phyloP scores from a whole-genome alignment of 805 yeast species.

The Babjeviella inositovora region DNA sequence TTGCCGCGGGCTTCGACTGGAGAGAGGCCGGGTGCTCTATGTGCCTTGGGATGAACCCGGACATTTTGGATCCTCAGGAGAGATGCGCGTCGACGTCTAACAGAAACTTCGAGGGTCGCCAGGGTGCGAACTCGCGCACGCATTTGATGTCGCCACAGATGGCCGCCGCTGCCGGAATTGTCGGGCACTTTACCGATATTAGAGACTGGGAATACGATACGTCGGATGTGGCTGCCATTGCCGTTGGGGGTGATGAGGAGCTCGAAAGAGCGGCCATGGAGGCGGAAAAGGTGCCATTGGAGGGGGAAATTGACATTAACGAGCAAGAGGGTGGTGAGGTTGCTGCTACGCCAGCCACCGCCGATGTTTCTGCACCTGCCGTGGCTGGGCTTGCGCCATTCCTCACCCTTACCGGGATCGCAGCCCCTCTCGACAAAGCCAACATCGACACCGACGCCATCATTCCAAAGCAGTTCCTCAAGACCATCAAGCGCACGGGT shows the following conservation, averaged over 20 bases:
- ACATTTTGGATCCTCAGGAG: slow-evolving; percentile 85
- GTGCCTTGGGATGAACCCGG: slow-evolving; percentile 99
- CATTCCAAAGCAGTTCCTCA: slow-evolving; percentile 95
- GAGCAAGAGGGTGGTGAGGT: slow-evolving; percentile 32
- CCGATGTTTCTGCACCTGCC: slow-evolving; percentile 11
- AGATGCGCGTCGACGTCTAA: slow-evolving; percentile 98
- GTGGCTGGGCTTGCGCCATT: slow-evolving; percentile 62
- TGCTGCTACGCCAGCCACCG: slow-evolving; percentile 25
- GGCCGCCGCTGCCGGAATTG: slow-evolving; percentile 98
- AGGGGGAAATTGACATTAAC: slow-evolving; percentile 31
- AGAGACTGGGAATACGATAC: slow-evolving; percentile 53
- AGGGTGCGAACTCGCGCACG: slow-evolving; percentile 91
- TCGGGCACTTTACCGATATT: slow-evolving; percentile 82
- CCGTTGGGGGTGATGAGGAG: slow-evolving; percentile 21
- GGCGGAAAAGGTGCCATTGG: slow-evolving; percentile 51
- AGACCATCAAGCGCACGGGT: slow-evolving; percentile 96
- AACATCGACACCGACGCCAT: slow-evolving; percentile 98
- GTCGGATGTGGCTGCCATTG: slow-evolving; percentile 12
- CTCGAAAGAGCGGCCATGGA: slow-evolving; percentile 44
- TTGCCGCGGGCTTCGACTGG: slow-evolving; percentile 94
- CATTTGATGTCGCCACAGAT: slow-evolving; percentile 97
- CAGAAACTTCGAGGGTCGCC: slow-evolving; percentile 98
- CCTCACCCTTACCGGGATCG: slow-evolving; percentile 60
- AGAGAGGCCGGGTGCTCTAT: slow-evolving; percentile 99
- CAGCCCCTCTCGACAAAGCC: slow-evolving; percentile 90